Conservation (phyloP, 2,329 filamentous ascomycete species). For the Periconia digitata region DNA sequence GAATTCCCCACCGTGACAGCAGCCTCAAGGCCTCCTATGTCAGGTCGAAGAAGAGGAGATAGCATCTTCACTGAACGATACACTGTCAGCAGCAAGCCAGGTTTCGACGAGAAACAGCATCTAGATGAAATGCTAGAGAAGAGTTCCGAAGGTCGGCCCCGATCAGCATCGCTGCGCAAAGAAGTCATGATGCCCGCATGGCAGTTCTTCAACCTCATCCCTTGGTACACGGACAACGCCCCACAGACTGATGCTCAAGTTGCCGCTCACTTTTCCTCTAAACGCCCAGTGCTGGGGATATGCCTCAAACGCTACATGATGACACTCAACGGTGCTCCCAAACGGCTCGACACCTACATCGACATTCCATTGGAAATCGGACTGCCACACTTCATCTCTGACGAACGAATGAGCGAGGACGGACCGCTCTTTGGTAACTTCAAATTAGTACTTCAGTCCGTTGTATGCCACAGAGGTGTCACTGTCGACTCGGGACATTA, state of each 20-base stretch:
- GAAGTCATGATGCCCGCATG: conserved; percentile 95
- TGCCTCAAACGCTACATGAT: conserved; percentile 90
- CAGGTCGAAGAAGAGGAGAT: conserved; percentile 47
- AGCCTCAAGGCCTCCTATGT: conserved; percentile 24
- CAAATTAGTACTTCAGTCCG: conserved; percentile 86
- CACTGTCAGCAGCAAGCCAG: conserved; percentile 33
- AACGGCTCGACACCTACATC: conserved; percentile 77
- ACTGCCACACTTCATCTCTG: conserved; percentile 86
- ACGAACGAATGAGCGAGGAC: conserved; percentile 68
- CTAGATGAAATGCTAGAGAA: conserved; percentile 43
- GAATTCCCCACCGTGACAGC: conserved; percentile 16
- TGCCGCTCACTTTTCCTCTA: conserved; percentile 80
- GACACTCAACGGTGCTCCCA: conserved; percentile 66
- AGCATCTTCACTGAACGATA: conserved; percentile 54
- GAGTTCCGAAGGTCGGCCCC: conserved; percentile 35
- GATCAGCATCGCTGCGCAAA: conserved; percentile 57
- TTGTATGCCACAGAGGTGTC: conserved; percentile 87
- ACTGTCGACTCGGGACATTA: conserved; percentile 91
- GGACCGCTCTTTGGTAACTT: conserved; percentile 81
- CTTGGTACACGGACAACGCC: conserved; percentile 81
- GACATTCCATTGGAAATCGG: conserved; percentile 86
- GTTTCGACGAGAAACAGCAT: conserved; percentile 52
- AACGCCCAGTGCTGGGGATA: conserved; percentile 84
- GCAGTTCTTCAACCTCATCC: conserved; percentile 95
- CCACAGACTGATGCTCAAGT: conserved; percentile 74